Base-by-base conservation (phyloP, 129 eudicot genomes). In the Centella asiatica region DNA sequence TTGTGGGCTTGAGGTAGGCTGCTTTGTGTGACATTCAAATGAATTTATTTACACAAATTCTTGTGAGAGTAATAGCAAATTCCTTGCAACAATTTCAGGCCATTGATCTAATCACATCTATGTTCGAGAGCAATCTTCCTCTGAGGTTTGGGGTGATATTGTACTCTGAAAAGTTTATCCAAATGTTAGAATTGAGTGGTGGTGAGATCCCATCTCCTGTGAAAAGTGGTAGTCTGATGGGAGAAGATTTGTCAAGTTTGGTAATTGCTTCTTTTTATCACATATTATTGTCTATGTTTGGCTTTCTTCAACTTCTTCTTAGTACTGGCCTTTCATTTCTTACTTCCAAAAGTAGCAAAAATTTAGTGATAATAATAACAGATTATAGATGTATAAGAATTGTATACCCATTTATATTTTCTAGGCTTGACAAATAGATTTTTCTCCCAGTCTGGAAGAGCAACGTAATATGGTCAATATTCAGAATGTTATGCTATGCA, bases 1-100 rank as follows among this genome's bases (percentile, higher is more conserved):
- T 69, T 87, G 81, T 80, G 99, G 99, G 66, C 90, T 84, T 67
- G 99, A 84, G 95, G 99, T 81, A 84, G 75, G 81, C 75, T 51
- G 73, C 50, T 44, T 56, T 60, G 24, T 42, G 20, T 59, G 47
- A 48, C 56, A 44, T n/a, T 5, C 3, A 25, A 44, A 57, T 67
- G 15, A 34, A 39, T n/a, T n/a, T n/a, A n/a, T n/a, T n/a, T n/a
- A n/a, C n/a, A n/a, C n/a, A n/a, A n/a, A n/a, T n/a, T n/a, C n/a
- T n/a, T n/a, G n/a, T n/a, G n/a, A n/a, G n/a, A n/a, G n/a, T n/a
- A n/a, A n/a, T n/a, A n/a, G n/a, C n/a, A n/a, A n/a, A n/a, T n/a
- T n/a, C n/a, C 25, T 44, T 67, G 9, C 57, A 22, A 32, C 23
- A 54, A 46, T 67, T 82, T 79, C 79, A 92, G 99, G 78, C 83